Conservation (phyloP, 2,329 filamentous ascomycete species). For the Colletotrichum truncatum region DNA sequence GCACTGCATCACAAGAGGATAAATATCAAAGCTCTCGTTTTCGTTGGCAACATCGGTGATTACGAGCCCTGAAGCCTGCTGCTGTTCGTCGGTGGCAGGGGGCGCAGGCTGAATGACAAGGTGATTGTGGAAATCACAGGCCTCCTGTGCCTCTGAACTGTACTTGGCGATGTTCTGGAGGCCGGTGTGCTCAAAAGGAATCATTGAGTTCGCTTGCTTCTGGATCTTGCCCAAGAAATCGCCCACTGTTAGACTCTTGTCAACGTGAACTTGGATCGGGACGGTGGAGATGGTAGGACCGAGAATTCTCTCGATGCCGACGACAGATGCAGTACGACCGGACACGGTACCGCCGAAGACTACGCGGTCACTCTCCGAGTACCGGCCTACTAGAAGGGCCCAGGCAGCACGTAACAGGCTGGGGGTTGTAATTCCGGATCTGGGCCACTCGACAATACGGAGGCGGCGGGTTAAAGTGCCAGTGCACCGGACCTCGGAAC, state of each 20-base stretch:
- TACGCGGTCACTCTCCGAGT: conserved; percentile 44
- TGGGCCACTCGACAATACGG: not conserved
- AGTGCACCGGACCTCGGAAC: not conserved
- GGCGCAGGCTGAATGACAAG: conserved; percentile 16
- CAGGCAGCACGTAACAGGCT: conserved; percentile 50
- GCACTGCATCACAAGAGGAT: not conserved
- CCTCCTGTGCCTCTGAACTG: conserved; percentile 26
- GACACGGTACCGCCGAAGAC: conserved; percentile 50
- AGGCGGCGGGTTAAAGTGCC: not conserved
- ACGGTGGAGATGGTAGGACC: conserved; percentile 51
- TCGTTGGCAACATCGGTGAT: not conserved
- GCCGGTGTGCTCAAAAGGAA: conserved; percentile 35
- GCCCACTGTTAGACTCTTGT: conserved; percentile 32
- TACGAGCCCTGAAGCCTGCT: not conserved
- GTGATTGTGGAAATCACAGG: conserved; percentile 33
- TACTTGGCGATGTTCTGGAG: conserved; percentile 36
- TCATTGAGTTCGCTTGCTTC: conserved; percentile 31
- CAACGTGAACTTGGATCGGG: conserved; percentile 47
- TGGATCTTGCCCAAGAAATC: conserved; percentile 27
- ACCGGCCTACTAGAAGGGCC: conserved; percentile 57
- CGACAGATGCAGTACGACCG: conserved; percentile 41
- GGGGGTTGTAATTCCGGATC: conserved; percentile 10
- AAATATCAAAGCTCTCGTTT: not conserved
- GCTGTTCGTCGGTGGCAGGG: not conserved
- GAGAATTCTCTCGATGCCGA: conserved; percentile 33